A percentile compares a stretch with the other conserved stretches of the same genome.
These are phyloP conservation scores for Starmerella davenportii DNA, from an alignment of 805 yeast genomes.

Conservation along the genomic window DNA sequence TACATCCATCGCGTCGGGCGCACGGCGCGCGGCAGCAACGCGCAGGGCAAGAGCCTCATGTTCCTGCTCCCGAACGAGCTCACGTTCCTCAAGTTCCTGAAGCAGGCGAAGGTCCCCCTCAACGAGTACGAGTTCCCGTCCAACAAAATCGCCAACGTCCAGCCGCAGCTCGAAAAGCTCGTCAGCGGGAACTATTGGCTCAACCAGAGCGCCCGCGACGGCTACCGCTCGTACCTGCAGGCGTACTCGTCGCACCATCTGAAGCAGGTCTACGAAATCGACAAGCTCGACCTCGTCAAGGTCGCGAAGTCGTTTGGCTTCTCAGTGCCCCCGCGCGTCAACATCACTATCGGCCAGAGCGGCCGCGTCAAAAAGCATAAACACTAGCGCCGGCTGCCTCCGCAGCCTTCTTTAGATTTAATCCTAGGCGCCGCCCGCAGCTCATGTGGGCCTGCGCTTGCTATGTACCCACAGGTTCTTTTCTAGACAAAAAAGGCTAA, in stretches of 20 bases:
- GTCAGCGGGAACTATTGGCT: slow-evolving; percentile 84
- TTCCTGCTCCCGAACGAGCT: slow-evolving; percentile 85
- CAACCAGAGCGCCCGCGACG: slow-evolving; percentile 90
- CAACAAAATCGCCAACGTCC: slow-evolving; percentile 89
- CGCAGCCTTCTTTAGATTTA: no score
- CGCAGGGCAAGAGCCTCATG: slow-evolving; percentile 88
- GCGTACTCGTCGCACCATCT: slow-evolving; percentile 94
- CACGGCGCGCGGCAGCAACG: slow-evolving; percentile 78
- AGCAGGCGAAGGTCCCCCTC: slow-evolving; percentile 91
- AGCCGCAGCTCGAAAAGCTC: slow-evolving; percentile 76
- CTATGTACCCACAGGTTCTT: no score
- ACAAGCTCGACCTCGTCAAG: slow-evolving; percentile 79
- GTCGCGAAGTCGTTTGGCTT: slow-evolving; percentile 94
- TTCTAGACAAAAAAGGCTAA: no score
- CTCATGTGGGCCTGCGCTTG: no score
- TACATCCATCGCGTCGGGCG: slow-evolving; percentile 98
- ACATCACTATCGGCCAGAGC: slow-evolving; percentile 61
- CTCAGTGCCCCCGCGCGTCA: slow-evolving; percentile 82
- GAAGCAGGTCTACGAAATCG: slow-evolving; percentile 91
- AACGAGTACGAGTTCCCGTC: slow-evolving; percentile 94
- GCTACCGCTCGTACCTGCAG: slow-evolving; percentile 88
- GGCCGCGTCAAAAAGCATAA: neutral
- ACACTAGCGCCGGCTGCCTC: no score
- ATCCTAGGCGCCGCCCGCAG: no score
- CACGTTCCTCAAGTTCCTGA: slow-evolving; percentile 84